Evolutionary conservation across 495 filamentous ascomycete genomes (phyloP).

Genomic region (Lasiosphaeria hispida): DNA sequence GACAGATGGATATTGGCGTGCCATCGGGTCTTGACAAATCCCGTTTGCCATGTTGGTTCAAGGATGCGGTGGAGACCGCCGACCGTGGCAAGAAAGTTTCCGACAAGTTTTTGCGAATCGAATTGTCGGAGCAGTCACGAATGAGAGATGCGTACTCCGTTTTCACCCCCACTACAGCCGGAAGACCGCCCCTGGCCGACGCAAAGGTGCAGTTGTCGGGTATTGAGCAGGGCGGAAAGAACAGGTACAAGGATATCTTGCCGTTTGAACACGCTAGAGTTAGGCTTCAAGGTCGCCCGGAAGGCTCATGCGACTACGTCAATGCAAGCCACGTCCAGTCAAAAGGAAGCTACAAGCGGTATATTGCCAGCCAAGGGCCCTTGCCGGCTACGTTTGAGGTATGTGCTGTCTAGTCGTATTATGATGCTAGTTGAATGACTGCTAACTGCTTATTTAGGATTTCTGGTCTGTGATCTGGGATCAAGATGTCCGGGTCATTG

Average conservation of each 20-base stretch:
- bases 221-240: slow-evolving; percentile 91
- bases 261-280: slow-evolving; percentile 95
- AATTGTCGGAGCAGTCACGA: slow-evolving; percentile 78
- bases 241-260: slow-evolving; percentile 96
- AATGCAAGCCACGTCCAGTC: slow-evolving; percentile 87
- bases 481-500: slow-evolving; percentile 87
- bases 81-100: slow-evolving; percentile 79
- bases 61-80: slow-evolving; percentile 57
- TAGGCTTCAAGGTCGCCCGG: slow-evolving; percentile 63
- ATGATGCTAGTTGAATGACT: not conserved
- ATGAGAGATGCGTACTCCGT: slow-evolving; percentile 87
- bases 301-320: slow-evolving; percentile 88
- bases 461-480: slow-evolving; percentile 99
- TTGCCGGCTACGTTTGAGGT: slow-evolving; percentile 90
- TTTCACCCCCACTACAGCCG: slow-evolving; percentile 38
- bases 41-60: slow-evolving; percentile 73
- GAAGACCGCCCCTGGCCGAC: not conserved
- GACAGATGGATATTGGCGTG: slow-evolving; percentile 75
- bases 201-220: slow-evolving; percentile 65
- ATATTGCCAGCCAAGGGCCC: slow-evolving; percentile 94
- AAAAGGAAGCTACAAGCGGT: slow-evolving; percentile 75
- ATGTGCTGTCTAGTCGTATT: slow-evolving; percentile 34
- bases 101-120: slow-evolving; percentile 78
- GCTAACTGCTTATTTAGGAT: slow-evolving; percentile 66
- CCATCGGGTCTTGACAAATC: slow-evolving; percentile 58